Evolutionary conservation across 177 flowering plant species (phyloP).

Genomic region (Vitis hybrid): DNA sequence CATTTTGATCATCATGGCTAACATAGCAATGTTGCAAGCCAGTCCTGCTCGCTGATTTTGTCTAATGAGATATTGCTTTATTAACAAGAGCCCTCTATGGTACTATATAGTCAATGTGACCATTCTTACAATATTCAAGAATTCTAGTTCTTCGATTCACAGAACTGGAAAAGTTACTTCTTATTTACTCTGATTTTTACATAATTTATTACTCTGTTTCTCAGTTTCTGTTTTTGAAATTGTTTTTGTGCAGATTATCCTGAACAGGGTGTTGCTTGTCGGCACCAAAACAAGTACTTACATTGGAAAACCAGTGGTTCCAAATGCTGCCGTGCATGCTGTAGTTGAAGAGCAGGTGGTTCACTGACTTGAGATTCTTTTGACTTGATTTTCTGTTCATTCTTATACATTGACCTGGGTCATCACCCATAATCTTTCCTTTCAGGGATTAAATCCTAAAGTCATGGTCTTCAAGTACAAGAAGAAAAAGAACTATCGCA

Average conservation of each 20-base stretch:
- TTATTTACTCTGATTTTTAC: background rate
- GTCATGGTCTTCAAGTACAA: slow-evolving; percentile 89
- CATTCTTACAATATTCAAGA: no score
- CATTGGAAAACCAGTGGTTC: slow-evolving; percentile 83
- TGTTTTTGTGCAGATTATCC: slow-evolving; percentile 52
- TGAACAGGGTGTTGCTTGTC: slow-evolving; percentile 88
- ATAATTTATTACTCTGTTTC: background rate
- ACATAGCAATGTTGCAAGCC: no score
- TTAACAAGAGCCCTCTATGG: no score
- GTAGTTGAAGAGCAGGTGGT: slow-evolving; percentile 92
- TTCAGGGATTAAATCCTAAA: slow-evolving; percentile 65
- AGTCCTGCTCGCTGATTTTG: no score
- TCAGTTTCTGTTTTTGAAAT: background rate
- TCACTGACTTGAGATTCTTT: background rate
- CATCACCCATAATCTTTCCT: background rate
- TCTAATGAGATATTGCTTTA: no score
- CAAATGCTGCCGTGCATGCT: slow-evolving; percentile 92
- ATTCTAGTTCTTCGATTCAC: no score
- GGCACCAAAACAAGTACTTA: slow-evolving; percentile 77
- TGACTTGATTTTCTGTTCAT: background rate
- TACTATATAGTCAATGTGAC: no score
- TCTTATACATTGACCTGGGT: background rate
- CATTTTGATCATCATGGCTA: no score
- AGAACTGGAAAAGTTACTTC: no score
- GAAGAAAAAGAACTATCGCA: slow-evolving; percentile 74